These are phyloP conservation scores for Hymenoscyphus fructigenus DNA, from an alignment of 2,329 filamentous ascomycete genomes.

Conservation along the genomic window DNA sequence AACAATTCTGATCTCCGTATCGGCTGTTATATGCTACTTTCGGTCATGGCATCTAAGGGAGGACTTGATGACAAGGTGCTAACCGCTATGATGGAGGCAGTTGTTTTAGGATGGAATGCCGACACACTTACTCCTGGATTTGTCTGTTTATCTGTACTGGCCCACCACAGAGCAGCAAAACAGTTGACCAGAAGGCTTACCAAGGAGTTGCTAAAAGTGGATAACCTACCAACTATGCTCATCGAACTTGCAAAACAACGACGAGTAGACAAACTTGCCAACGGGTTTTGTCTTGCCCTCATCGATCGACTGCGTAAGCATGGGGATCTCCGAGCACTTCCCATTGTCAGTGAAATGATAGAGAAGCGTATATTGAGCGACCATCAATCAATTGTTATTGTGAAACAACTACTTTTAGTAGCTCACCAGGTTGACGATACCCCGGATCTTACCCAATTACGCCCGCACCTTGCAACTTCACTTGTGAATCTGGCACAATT, in stretches of 20 bases:
- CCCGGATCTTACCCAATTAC: slow-evolving; percentile 55
- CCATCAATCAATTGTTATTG: slow-evolving; percentile 61
- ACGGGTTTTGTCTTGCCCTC: slow-evolving; percentile 67
- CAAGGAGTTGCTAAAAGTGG: slow-evolving; percentile 65
- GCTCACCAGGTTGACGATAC: slow-evolving; percentile 57
- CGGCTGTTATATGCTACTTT: slow-evolving; percentile 87
- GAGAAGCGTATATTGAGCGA: slow-evolving; percentile 59
- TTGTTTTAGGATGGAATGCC: slow-evolving; percentile 72
- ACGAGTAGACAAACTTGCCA: slow-evolving; percentile 68
- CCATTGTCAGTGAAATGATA: slow-evolving; percentile 61
- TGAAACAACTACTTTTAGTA: slow-evolving; percentile 63
- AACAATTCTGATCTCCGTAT: slow-evolving; percentile 77
- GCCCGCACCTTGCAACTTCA: slow-evolving; percentile 63
- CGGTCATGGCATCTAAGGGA: slow-evolving; percentile 81
- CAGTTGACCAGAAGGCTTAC: slow-evolving; percentile 69
- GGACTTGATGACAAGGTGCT: slow-evolving; percentile 75
- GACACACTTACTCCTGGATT: slow-evolving; percentile 74
- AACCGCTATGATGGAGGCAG: slow-evolving; percentile 86
- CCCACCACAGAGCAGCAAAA: slow-evolving; percentile 72
- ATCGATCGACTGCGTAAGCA: slow-evolving; percentile 62
- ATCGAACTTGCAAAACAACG: slow-evolving; percentile 62
- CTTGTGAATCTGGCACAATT: slow-evolving; percentile 66
- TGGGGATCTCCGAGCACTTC: slow-evolving; percentile 55
- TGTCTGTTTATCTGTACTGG: slow-evolving; percentile 76
- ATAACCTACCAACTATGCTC: slow-evolving; percentile 59